Evolutionary conservation across 345 rosid species (phyloP), one percentile per base, ranked within the genome.

Genomic region (Hibiscus mutabilis): DNA sequence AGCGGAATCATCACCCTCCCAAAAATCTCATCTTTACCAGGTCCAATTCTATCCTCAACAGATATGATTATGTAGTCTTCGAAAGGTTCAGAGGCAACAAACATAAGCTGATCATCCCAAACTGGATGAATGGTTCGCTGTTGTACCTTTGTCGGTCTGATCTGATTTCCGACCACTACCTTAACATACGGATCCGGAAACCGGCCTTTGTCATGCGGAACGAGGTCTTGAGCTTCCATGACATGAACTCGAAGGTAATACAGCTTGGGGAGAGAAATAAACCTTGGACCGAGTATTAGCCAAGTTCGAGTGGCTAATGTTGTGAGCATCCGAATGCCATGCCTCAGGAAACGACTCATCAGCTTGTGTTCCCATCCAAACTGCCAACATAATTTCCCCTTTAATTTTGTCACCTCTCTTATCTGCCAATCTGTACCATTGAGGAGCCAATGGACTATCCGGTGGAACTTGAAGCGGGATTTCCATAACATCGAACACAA

Each of bases 341-440:
- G 98, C 98, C 47, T 87, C 93, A 0, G 96, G 92, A 75, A 95
- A 95, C 11, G 98, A 85, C 75, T 95, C 99, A 29, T 95, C 99
- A 0, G 99, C 98, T 77, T 92, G 99, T 18, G 99, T 95, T 62
- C 99, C 98, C 81, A 95, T 83, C 99, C 99, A 95, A 24, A 95
- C 92, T 0, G 96, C 94, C 15, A 95, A 86, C 99, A 95, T 95
- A n/a, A 95, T 59, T 73, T 95, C 97, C 25, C 99, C 99, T 68
- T 71, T 82, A 2, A 51, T 51, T 79, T 87, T 95, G 70, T 85
- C 84, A 22, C 57, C 10, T 52, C 18, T 55, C 25, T 55, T 55
- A 22, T 55, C 60, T 10, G 25, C 27, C 14, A 55, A 19, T 21
- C 14, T 21, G 25, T 55, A 55, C 60, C 60, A 55, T 55, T 55